Evolutionary conservation across 1,139 yeast genomes (phyloP), one percentile per base, ranked within the genome.

Genomic region (Kodamaea sp.): DNA sequence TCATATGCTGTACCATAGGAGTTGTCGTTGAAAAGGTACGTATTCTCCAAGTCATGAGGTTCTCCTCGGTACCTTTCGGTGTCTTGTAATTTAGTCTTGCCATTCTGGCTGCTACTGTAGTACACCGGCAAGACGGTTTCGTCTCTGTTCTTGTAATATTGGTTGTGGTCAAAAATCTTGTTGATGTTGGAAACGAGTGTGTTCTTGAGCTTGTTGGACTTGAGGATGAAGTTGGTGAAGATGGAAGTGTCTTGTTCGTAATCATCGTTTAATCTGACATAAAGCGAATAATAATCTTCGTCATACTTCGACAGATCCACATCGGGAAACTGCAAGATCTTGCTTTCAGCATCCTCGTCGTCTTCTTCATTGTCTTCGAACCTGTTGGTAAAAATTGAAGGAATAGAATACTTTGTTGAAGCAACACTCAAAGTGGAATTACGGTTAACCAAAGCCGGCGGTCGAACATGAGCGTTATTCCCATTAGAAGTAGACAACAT

Each of bases 1-100:
- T 63, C 66, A 34, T 65, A 64, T 23, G 53, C 36, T 15, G 37
- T 23, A 12, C 28, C 24, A 15, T 35, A 29, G 8, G 35, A 26
- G 25, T 19, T 23, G 6, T 31, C 31, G 13, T 14, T 21, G 24
- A 30, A 24, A 4, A 36, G 29, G 15, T 22, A 29, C 16, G 26
- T 22, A 23, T 24, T 26, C 13, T 33, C 40, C 11, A 11, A 9
- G 9, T 26, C 29, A 11, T n/a, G 22, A 11, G 4, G 18, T 14
- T 26, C 18, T 10, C 16, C 13, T n/a, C n/a, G n/a, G 15, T 26
- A 18, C 9, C 8, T 7, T 18, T 6, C 8, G 12, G 11, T 26
- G 6, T 26, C 22, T 12, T 12, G n/a, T 11, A 15, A 15, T 13
- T 21, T 30, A 11, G 29, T 25, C 32, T 35, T 30, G 38, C 35